Percentiles rank a stretch among this genome's conserved stretches.
Evolutionary conservation across 768 basidiomycete genomes (phyloP).

Genomic region (Tephrocybe rancida): DNA sequence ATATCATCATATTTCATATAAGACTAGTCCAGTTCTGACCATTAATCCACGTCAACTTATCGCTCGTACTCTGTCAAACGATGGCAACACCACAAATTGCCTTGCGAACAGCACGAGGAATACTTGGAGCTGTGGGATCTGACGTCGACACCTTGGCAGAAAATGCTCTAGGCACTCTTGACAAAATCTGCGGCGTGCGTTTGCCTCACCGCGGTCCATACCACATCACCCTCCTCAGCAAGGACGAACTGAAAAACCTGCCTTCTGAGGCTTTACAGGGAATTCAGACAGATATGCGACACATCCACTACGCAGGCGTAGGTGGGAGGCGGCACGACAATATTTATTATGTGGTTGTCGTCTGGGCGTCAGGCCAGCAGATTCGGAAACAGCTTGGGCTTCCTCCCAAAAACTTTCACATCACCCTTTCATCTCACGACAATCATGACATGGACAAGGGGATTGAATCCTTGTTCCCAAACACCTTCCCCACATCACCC

Average conservation of each 20-base stretch:
- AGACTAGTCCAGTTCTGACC: too few species aligned
- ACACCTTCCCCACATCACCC: slow-evolving; percentile 30
- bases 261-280: slow-evolving; percentile 23
- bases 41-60: too few species aligned
- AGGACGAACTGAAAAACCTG: slow-evolving; percentile 36
- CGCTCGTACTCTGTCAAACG: neutral
- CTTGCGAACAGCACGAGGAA: slow-evolving; percentile 19
- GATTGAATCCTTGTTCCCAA: slow-evolving; percentile 43
- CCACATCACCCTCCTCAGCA: slow-evolving; percentile 44
- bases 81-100: slow-evolving; percentile 9
- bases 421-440: slow-evolving; percentile 45
- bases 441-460: slow-evolving; percentile 50
- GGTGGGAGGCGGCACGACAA: slow-evolving; percentile 34
- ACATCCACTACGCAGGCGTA: slow-evolving; percentile 40
- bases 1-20: neutral
- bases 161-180: slow-evolving; percentile 6
- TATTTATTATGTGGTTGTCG: slow-evolving; percentile 50
- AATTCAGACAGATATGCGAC: slow-evolving; percentile 25
- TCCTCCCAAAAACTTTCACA: slow-evolving; percentile 56
- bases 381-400: slow-evolving; percentile 51
- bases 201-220: slow-evolving; percentile 21
- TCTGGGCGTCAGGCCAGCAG: slow-evolving; percentile 57
- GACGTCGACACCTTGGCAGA: slow-evolving; percentile 20
- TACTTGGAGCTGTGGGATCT: slow-evolving; percentile 20
- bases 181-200: neutral